Evolutionary conservation across 768 basidiomycete genomes (phyloP).

Genomic region (Rhizopogon vesiculosus): DNA sequence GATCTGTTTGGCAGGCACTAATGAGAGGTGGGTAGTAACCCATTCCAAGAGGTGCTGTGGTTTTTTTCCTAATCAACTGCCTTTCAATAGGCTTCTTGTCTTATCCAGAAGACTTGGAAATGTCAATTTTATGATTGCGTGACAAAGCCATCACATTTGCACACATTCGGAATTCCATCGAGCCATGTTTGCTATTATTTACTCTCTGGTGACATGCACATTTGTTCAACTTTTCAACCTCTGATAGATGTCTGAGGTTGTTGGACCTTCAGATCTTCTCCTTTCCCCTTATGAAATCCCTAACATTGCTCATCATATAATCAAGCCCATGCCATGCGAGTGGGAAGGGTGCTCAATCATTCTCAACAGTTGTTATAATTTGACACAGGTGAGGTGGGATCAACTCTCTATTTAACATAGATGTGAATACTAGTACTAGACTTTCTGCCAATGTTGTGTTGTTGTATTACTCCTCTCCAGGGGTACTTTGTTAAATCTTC

Average conservation of each 20-base stretch:
- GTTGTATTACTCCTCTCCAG: neutral
- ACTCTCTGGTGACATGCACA: no score
- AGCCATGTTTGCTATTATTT: neutral
- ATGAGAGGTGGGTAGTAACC: no score
- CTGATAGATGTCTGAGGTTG: neutral
- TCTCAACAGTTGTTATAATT: conserved; percentile 24
- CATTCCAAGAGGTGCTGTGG: no score
- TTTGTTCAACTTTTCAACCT: neutral
- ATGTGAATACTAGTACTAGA: conserved; percentile 5
- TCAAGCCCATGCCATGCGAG: conserved; percentile 23
- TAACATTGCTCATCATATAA: conserved; percentile 17
- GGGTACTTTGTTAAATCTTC: conserved; percentile 8
- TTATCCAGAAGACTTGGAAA: no score
- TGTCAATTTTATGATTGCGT: no score
- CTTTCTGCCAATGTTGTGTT: neutral
- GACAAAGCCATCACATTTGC: no score
- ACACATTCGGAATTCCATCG: no score
- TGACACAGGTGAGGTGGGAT: conserved; percentile 23
- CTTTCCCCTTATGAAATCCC: conserved; percentile 18
- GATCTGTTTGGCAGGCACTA: no score
- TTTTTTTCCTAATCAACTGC: no score
- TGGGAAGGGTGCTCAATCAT: conserved; percentile 21
- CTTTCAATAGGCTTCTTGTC: no score
- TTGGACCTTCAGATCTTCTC: conserved; percentile 2
- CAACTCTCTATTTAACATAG: neutral